A percentile compares a stretch with the other conserved stretches of the same genome.
phyloP scores from a whole-genome alignment of 2,329 filamentous ascomycete species.

The Curvularia verruculosa region DNA sequence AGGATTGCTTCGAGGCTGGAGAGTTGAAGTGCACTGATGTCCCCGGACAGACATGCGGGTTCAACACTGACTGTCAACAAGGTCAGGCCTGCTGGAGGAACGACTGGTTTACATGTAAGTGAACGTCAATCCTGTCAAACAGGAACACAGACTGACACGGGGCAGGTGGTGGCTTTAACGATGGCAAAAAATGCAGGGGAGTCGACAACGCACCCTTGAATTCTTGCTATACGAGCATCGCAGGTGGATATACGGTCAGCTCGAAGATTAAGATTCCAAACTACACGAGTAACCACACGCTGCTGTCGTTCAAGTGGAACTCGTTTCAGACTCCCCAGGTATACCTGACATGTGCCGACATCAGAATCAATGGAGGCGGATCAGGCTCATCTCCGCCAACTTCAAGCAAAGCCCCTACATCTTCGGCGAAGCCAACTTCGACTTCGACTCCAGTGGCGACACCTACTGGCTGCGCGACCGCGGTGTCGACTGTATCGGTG shows the following conservation, averaged over 20 bases:
- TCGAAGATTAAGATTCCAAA: slow-evolving; percentile 44
- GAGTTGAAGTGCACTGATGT: slow-evolving; percentile 42
- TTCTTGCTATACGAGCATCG: slow-evolving; percentile 44
- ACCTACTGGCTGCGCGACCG: slow-evolving; percentile 30
- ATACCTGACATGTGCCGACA: slow-evolving; percentile 43
- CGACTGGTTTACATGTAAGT: slow-evolving; percentile 44
- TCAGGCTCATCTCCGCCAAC: slow-evolving; percentile 21
- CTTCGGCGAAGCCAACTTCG: slow-evolving; percentile 18
- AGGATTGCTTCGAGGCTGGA: slow-evolving; percentile 40
- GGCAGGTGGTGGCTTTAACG: slow-evolving; percentile 34
- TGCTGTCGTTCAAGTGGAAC: slow-evolving; percentile 44
- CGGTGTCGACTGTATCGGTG: slow-evolving; percentile 43
- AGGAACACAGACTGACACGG: not conserved
- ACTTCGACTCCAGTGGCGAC: slow-evolving; percentile 17
- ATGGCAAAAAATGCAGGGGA: slow-evolving; percentile 34
- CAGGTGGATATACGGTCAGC: slow-evolving; percentile 44
- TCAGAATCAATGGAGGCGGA: slow-evolving; percentile 34
- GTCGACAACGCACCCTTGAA: slow-evolving; percentile 42
- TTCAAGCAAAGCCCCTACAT: slow-evolving; percentile 23
- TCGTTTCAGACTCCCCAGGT: slow-evolving; percentile 44
- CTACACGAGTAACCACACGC: slow-evolving; percentile 40
- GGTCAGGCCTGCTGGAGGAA: slow-evolving; percentile 43
- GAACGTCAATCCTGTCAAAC: rapidly evolving
- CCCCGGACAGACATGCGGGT: slow-evolving; percentile 38
- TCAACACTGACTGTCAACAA: slow-evolving; percentile 37